phyloP scores from a whole-genome alignment of 2,329 filamentous ascomycete species.

The Verticillium nonalfalfae region DNA sequence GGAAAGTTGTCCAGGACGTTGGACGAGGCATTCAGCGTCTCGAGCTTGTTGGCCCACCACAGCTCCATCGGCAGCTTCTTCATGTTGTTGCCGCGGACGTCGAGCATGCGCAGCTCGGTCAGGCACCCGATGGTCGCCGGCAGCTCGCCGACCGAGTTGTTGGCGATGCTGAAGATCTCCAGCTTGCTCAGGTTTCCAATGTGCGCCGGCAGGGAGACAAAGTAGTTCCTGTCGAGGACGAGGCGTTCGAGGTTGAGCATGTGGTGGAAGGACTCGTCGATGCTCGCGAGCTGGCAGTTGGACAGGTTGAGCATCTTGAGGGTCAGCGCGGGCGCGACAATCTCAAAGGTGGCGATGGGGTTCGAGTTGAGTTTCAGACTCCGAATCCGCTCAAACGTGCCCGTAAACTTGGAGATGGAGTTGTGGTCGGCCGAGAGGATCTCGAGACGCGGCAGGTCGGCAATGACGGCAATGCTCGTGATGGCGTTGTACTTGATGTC shows the following conservation, averaged over 20 bases:
- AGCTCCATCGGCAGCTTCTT: slow-evolving; percentile 82
- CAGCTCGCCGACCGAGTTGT: slow-evolving; percentile 79
- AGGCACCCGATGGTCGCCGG: slow-evolving; percentile 86
- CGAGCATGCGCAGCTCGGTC: slow-evolving; percentile 74
- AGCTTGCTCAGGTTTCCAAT: slow-evolving; percentile 78
- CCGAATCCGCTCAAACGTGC: slow-evolving; percentile 78
- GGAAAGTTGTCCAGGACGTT: slow-evolving; percentile 90
- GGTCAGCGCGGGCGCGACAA: slow-evolving; percentile 69
- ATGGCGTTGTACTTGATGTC: slow-evolving; percentile 93
- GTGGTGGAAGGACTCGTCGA: slow-evolving; percentile 84
- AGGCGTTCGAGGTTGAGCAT: slow-evolving; percentile 83
- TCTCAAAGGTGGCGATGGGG: slow-evolving; percentile 88
- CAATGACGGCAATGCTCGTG: slow-evolving; percentile 80
- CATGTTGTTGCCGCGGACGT: slow-evolving; percentile 91
- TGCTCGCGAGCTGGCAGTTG: slow-evolving; percentile 82
- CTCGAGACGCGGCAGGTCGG: slow-evolving; percentile 78
- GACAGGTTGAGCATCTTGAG: slow-evolving; percentile 84
- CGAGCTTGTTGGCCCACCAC: slow-evolving; percentile 90
- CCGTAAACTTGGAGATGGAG: slow-evolving; percentile 80
- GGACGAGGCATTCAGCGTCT: slow-evolving; percentile 90
- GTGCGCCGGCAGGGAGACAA: slow-evolving; percentile 79
- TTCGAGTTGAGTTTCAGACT: slow-evolving; percentile 89
- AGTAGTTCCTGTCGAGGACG: slow-evolving; percentile 90
- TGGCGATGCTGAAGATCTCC: slow-evolving; percentile 89
- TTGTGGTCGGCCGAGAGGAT: slow-evolving; percentile 90